Evolutionary conservation across 75 land plant species (phyloP).

Genomic region (Sequoia sempervirens): DNA sequence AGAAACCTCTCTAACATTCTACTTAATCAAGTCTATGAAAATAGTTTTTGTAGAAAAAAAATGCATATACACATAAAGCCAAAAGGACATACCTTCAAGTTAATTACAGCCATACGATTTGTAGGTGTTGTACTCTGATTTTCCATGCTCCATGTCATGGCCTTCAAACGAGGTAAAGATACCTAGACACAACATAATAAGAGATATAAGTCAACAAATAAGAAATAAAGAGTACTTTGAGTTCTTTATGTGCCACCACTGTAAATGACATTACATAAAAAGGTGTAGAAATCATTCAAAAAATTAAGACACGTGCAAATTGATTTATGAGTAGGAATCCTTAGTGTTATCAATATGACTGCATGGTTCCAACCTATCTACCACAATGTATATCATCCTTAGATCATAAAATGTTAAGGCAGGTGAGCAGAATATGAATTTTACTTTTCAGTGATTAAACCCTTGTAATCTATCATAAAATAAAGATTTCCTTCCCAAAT

Average conservation of each 20-base stretch:
- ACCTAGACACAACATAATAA: conserved; percentile 14
- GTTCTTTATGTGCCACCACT: too few species aligned
- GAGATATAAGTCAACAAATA: not conserved
- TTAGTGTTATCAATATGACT: not conserved
- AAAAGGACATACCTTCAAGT: conserved; percentile 34
- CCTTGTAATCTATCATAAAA: not conserved
- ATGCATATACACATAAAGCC: not conserved
- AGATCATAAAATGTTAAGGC: not conserved
- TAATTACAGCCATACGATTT: conserved; percentile 30
- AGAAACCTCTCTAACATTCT: not conserved
- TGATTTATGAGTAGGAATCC: not conserved
- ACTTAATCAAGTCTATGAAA: not conserved
- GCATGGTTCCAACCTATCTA: not conserved
- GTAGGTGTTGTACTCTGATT: conserved; percentile 13
- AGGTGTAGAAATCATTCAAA: not conserved
- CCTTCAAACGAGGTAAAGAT: conserved; percentile 33
- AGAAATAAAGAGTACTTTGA: not conserved
- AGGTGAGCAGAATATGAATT: not conserved
- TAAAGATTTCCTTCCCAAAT: not conserved
- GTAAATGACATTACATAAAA: too few species aligned
- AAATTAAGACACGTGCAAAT: not conserved
- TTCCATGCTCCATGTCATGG: conserved; percentile 52
- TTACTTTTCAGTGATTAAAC: not conserved
- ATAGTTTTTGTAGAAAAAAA: not conserved
- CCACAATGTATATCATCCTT: not conserved